A percentile compares a stretch with the other conserved stretches of the same genome.
Evolutionary conservation across 2,329 filamentous ascomycete genomes (phyloP).

Genomic region (Madurella fahalii): DNA sequence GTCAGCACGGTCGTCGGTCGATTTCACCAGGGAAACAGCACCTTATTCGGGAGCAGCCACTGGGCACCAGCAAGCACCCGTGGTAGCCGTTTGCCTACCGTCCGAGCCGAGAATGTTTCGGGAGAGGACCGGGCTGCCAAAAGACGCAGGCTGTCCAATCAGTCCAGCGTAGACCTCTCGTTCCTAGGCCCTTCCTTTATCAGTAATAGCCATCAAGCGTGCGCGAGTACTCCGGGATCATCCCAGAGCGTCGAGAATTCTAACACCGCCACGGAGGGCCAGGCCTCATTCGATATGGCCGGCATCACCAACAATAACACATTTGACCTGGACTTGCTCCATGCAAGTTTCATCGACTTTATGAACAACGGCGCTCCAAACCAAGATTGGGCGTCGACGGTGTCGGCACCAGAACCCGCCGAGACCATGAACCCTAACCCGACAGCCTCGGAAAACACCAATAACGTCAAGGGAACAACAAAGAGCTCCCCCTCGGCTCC

Average conservation of each 20-base stretch:
- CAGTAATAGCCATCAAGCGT: neutral
- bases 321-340: constrained; percentile 20
- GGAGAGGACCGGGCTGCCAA: constrained; percentile 16
- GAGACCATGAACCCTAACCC: neutral
- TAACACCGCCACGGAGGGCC: neutral
- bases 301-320: constrained; percentile 4
- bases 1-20: constrained; percentile 11
- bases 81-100: neutral
- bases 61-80: constrained; percentile 5
- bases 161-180: constrained; percentile 9
- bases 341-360: constrained; percentile 18
- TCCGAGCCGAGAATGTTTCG: neutral
- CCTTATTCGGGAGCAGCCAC: constrained; percentile 12
- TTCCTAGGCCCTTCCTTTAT: constrained; percentile 10
- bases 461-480: neutral
- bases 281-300: neutral
- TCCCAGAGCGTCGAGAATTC: constrained; percentile 1
- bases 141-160: constrained; percentile 19
- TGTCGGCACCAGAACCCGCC: neutral
- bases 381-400: constrained; percentile 2
- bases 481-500: neutral
- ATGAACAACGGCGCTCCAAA: constrained; percentile 3
- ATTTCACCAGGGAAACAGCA: constrained; percentile 14
- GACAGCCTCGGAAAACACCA: neutral
- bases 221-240: constrained; percentile 7